A percentile compares a stretch with the other conserved stretches of the same genome.
These are phyloP conservation scores for Medicago arabica DNA, from an alignment of 306 rosid genomes.

Conservation along the genomic window DNA sequence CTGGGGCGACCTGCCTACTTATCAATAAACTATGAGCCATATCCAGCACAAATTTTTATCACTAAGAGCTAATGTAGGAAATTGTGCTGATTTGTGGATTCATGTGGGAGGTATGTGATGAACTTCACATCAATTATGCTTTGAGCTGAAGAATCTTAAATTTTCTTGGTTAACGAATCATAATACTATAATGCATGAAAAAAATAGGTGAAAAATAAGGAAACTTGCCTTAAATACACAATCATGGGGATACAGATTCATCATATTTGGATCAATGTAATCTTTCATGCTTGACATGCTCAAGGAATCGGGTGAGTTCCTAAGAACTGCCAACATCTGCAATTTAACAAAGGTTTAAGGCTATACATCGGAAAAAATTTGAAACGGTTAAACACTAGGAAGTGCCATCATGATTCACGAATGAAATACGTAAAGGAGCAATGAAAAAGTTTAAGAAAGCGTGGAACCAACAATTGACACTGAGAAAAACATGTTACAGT, in stretches of 20 bases:
- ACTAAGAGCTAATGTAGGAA: not conserved
- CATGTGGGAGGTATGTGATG: not conserved
- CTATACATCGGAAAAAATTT: conserved; percentile 23
- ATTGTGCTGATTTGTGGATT: not conserved
- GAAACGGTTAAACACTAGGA: conserved; percentile 23
- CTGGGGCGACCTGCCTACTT: not conserved
- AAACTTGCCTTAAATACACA: conserved; percentile 85
- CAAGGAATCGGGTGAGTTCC: conserved; percentile 77
- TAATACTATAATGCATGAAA: not conserved
- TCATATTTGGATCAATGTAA: conserved; percentile 84
- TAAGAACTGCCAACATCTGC: conserved; percentile 90
- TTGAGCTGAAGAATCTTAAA: conserved; percentile 1
- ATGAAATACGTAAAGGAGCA: not conserved
- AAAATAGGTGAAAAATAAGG: conserved; percentile 26
- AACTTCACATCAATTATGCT: not conserved
- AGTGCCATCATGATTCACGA: not conserved
- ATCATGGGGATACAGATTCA: conserved; percentile 96
- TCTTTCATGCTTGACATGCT: conserved; percentile 82
- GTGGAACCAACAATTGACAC: not conserved
- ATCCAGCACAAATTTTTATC: not conserved
- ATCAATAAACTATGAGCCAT: not conserved
- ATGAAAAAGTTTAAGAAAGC: not conserved
- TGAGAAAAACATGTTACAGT: too few relatives aligned
- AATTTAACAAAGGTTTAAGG: conserved; percentile 45
- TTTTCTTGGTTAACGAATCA: conserved; percentile 22